Base-by-base conservation (phyloP, 495 filamentous ascomycete species). In the Clohesyomyces aquaticus region DNA sequence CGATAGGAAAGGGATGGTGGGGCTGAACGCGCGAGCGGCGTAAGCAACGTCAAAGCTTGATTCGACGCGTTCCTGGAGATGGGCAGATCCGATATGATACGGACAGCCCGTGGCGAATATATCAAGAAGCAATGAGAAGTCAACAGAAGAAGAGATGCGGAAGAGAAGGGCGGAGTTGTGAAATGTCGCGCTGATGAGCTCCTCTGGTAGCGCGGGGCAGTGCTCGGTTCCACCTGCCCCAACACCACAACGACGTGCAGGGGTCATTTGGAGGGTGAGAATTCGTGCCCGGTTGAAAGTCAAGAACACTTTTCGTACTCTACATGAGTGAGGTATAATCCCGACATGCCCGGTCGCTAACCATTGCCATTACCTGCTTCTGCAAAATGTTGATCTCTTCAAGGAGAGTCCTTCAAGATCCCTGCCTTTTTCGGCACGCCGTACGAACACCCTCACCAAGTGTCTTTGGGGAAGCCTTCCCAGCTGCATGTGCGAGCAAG, bases 201-300 rank as follows among this genome's bases (percentile, higher is more conserved):
- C 6, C 6, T 38, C 32, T 38, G 6, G 32, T 6, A 38, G 55
- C 55, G 55, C 55, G 55, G 55, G 55, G 55, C 55, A 58, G 55
- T 58, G 55, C 41, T 19, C 51, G 55, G 55, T 41, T 58, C 55
- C 42, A 21, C 27, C 42, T 47, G 23, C 4, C 21, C 26, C 28
- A 4, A 26, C 2, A 41, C 27, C 43, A 6, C 4, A 18, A 8
- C n/a, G 43, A 18, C 4, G 43, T 18, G 14, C 43, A 47, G n/a
- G n/a, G n/a, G n/a, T n/a, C n/a, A n/a, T n/a, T n/a, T n/a, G n/a
- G n/a, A n/a, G 35, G 35, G 10, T 42, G n/a, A 10, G 10, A 42
- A n/a, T n/a, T n/a, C n/a, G n/a, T n/a, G n/a, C n/a, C n/a, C n/a
- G n/a, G n/a, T n/a, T 38, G 32, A 6, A 38, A 6, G 14, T 14